Base-by-base conservation (phyloP, 2,329 filamentous ascomycete genomes). In the Lachnellula suecica region DNA sequence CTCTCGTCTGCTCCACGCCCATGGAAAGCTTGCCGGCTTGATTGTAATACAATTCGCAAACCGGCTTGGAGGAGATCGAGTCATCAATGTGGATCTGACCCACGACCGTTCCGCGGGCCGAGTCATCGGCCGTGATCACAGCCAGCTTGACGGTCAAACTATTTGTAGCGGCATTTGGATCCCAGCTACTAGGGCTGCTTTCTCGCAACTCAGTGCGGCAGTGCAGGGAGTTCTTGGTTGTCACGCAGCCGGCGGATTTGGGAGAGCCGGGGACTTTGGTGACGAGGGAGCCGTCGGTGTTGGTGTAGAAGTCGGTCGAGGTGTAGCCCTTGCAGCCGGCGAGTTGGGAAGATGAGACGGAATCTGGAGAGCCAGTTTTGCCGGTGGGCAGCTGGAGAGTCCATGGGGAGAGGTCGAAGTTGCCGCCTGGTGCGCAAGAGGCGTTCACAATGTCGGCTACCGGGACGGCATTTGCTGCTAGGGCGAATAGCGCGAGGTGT, bases 161-260 rank as follows among this genome's bases (percentile, higher is more conserved):
- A 54, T 72, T 73, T n/a, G 55, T 59, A 4, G 51, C 44, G n/a
- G 52, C 59, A 10, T 62, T 66, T 7, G 71, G 69, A 40, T 65
- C 60, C 71, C 71, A 68, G 44, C 54, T 63, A n/a, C n/a, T n/a
- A n/a, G n/a, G n/a, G n/a, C n/a, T n/a, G 15, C 47, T 51, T 61
- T 75, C 72, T 17, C 71, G 71, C 11, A 75, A 62, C 58, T 75
- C 72, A 9, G 70, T 72, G 24, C 71, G 72, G 58, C 72, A 74
- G 56, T 75, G 72, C 42, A 68, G 51, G 59, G n/a, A 73, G 62
- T 72, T 67, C 1, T 65, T 54, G 1, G 72, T 74, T 2, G 66
- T 73, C 7, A 73, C 71, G 53, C 71, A 74, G 7, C 58, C n/a
- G 1, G 68, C 58, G 25, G 49, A 59, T 15, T 56, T 54, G 1